Evolutionary conservation across 768 basidiomycete genomes (phyloP).

Genomic region (Leccinum arenicola): DNA sequence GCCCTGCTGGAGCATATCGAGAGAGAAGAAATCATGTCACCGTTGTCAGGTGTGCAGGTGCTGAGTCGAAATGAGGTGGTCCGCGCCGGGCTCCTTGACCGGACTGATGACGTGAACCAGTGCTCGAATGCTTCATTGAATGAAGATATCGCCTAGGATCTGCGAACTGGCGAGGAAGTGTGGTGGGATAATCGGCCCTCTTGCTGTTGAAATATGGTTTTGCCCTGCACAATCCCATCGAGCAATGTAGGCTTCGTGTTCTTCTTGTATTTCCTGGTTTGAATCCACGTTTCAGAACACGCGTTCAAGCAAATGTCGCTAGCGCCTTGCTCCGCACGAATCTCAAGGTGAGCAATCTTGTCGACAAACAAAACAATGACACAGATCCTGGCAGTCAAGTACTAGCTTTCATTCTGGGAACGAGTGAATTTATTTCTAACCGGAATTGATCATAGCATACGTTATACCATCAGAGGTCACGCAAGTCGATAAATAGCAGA

Average conservation of each 20-base stretch:
- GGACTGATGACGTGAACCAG: too few relatives aligned
- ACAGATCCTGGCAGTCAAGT: background rate
- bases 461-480: conserved; percentile 2
- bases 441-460: background rate
- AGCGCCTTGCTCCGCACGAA: conserved; percentile 12
- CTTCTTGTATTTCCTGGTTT: background rate
- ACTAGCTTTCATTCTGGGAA: conserved; percentile 17
- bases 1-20: conserved; percentile 77
- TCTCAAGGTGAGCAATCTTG: background rate
- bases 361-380: background rate
- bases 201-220: conserved; percentile 24
- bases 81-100: conserved; percentile 83
- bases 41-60: conserved; percentile 86
- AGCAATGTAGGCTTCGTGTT: background rate
- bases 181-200: conserved; percentile 12
- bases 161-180: conserved; percentile 9
- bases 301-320: conserved; percentile 18
- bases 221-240: conserved; percentile 5
- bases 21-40: conserved; percentile 78
- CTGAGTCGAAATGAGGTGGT: conserved; percentile 86
- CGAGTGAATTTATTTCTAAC: conserved; percentile 4
- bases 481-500: background rate
- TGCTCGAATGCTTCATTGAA: too few relatives aligned
- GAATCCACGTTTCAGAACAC: background rate
- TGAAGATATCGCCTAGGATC: conserved; percentile 2